Conservation (phyloP, 2,329 filamentous ascomycete genomes). For the Ascochyta fabae region DNA sequence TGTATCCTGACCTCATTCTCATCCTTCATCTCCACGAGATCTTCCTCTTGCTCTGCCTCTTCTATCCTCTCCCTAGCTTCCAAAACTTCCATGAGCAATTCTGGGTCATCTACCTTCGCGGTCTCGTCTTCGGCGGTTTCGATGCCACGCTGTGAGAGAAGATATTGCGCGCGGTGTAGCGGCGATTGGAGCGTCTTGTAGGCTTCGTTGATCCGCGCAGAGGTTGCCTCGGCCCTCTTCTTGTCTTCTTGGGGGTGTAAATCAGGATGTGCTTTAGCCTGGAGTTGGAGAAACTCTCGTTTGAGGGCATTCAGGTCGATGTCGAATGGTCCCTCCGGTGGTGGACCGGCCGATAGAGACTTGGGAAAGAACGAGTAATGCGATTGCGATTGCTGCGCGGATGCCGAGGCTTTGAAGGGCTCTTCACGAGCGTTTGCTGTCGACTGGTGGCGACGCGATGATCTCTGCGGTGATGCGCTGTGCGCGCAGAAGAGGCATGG, state of each 20-base stretch:
- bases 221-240: conserved; percentile 74
- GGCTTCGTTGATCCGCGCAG: conserved; percentile 85
- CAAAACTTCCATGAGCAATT: conserved; percentile 78
- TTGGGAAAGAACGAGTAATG: conserved; percentile 90
- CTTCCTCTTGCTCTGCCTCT: conserved; percentile 64
- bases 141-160: conserved; percentile 73
- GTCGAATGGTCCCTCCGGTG: conserved; percentile 76
- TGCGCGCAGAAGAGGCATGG: conserved; percentile 37
- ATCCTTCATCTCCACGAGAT: conserved; percentile 63
- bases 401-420: conserved; percentile 21
- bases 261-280: conserved; percentile 79
- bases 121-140: conserved; percentile 82
- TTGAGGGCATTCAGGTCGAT: conserved; percentile 75
- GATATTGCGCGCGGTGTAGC: conserved; percentile 84
- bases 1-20: conserved; percentile 73
- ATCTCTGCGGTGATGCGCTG: conserved; percentile 13
- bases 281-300: conserved; percentile 84
- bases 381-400: conserved; percentile 51
- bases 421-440: conserved; percentile 26
- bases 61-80: conserved; percentile 72
- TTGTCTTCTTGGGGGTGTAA: conserved; percentile 60
- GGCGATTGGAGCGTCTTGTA: conserved; percentile 85
- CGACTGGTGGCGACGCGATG: conserved; percentile 33
- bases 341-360: conserved; percentile 77
- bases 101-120: conserved; percentile 71